Conservation (phyloP, 2,329 filamentous ascomycete genomes). For the Furcasterigmium sp. region DNA sequence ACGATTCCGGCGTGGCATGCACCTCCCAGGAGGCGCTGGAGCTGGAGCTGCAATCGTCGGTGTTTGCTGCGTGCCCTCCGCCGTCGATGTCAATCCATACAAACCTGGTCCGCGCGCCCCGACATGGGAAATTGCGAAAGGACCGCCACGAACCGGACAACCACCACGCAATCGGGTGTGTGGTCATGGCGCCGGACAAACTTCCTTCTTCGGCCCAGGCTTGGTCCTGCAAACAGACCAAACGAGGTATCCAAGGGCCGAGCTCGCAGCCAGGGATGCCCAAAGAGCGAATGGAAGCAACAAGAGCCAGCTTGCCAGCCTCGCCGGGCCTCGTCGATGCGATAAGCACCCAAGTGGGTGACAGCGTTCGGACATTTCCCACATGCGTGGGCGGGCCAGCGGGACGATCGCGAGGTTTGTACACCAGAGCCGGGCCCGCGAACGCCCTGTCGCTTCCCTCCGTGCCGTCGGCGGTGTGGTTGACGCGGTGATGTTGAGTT, state of each 20-base stretch:
- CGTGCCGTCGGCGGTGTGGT: not conserved
- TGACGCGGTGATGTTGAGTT: not conserved
- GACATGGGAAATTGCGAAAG: not conserved
- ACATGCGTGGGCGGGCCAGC: slow-evolving; percentile 5
- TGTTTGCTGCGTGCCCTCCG: not conserved
- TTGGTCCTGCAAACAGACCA: not conserved
- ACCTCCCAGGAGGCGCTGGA: slow-evolving; percentile 7
- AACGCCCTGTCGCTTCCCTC: too few species aligned
- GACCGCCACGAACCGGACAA: not conserved
- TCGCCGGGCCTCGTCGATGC: too few species aligned
- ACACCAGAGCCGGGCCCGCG: too few species aligned
- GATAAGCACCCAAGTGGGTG: not conserved
- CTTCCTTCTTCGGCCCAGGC: not conserved
- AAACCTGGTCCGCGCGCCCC: not conserved
- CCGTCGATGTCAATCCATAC: not conserved
- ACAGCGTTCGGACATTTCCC: not conserved
- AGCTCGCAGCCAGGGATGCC: too few species aligned
- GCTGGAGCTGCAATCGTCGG: not conserved
- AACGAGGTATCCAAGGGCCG: too few species aligned
- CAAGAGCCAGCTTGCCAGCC: too few species aligned
- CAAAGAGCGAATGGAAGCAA: too few species aligned
- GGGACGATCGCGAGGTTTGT: slow-evolving; percentile 19
- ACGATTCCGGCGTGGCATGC: slow-evolving; percentile 4
- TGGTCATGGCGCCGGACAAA: not conserved
- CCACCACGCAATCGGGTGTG: not conserved